phyloP scores from a whole-genome alignment of 768 basidiomycete species.

The Pleurotus pulmonarius region DNA sequence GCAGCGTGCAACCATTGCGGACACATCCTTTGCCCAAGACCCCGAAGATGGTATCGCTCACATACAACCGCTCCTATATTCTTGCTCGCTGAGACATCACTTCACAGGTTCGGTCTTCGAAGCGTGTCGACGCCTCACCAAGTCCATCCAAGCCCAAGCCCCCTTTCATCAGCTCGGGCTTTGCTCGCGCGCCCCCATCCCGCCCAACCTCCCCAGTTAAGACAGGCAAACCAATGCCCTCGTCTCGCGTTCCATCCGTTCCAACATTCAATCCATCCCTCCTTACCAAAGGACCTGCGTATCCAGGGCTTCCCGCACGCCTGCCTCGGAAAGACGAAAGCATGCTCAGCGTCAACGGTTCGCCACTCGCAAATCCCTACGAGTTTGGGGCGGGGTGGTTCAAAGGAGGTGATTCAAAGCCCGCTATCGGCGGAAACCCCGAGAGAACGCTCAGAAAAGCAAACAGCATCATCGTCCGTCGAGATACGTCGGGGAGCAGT shows the following conservation, averaged over 20 bases:
- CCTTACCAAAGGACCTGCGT: constrained; percentile 51
- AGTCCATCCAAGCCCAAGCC: constrained; percentile 45
- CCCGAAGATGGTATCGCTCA: constrained; percentile 32
- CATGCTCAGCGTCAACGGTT: constrained; percentile 80
- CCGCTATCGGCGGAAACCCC: constrained; percentile 15
- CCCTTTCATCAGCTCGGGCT: constrained; percentile 29
- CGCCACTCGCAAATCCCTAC: constrained; percentile 77
- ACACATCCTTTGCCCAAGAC: constrained; percentile 37
- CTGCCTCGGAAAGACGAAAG: constrained; percentile 72
- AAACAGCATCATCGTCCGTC: constrained; percentile 56
- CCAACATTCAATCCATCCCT: constrained; percentile 73
- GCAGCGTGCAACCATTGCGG: constrained; percentile 46
- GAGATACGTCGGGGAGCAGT: constrained; percentile 43
- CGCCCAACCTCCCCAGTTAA: constrained; percentile 36
- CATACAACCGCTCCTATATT: neutral
- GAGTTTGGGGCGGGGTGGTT: constrained; percentile 63
- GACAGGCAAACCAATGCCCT: constrained; percentile 27
- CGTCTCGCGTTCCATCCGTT: constrained; percentile 49
- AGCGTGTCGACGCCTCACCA: constrained; percentile 26
- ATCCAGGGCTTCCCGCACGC: constrained; percentile 49
- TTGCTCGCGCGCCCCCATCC: constrained; percentile 12
- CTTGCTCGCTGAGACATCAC: neutral
- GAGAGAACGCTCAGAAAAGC: constrained; percentile 36
- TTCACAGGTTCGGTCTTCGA: neutral
- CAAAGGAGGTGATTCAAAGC: constrained; percentile 30